These are phyloP conservation scores for Talaromyces trachyspermus DNA, from an alignment of 495 filamentous ascomycete species.

Conservation along the genomic window DNA sequence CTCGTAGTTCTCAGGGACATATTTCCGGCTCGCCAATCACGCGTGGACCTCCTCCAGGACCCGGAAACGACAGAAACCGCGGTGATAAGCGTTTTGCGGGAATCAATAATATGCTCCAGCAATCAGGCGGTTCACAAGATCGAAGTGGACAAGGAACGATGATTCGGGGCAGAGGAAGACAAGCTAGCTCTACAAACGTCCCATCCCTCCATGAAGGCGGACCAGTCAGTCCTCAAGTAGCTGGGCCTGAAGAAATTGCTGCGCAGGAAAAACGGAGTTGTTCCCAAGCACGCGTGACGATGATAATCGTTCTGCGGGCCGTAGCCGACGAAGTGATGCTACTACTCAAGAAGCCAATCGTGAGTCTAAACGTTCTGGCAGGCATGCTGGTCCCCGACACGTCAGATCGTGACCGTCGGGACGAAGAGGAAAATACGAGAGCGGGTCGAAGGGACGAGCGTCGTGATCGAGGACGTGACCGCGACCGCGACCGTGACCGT, in stretches of 20 bases:
- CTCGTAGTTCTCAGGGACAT: conserved; percentile 22
- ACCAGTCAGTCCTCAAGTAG: conserved; percentile 21
- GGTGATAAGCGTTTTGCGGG: conserved; percentile 38
- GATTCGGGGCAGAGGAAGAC: conserved; percentile 35
- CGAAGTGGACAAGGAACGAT: conserved; percentile 23
- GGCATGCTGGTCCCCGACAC: conserved; percentile 16
- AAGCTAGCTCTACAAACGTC: conserved; percentile 18
- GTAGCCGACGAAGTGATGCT: conserved; percentile 23
- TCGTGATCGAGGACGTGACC: conserved; percentile 27
- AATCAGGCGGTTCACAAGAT: conserved; percentile 28
- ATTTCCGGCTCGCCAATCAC: conserved; percentile 15
- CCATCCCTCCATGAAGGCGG: conserved; percentile 25
- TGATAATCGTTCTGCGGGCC: conserved; percentile 10
- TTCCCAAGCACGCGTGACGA: conserved; percentile 17
- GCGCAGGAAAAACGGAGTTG: conserved; percentile 18
- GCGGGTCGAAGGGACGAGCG: conserved; percentile 30
- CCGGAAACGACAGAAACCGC: conserved; percentile 31
- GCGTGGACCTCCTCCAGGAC: conserved; percentile 21
- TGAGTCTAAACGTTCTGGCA: conserved; percentile 21
- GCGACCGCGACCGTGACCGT: conserved; percentile 34
- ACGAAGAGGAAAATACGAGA: conserved; percentile 20
- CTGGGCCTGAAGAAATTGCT: conserved; percentile 18
- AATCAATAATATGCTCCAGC: conserved; percentile 39
- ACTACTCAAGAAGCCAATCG: conserved; percentile 25
- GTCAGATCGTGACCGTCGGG: conserved; percentile 13